phyloP scores from a whole-genome alignment of 805 yeast species.

The Cyberlindnera meyerae region DNA sequence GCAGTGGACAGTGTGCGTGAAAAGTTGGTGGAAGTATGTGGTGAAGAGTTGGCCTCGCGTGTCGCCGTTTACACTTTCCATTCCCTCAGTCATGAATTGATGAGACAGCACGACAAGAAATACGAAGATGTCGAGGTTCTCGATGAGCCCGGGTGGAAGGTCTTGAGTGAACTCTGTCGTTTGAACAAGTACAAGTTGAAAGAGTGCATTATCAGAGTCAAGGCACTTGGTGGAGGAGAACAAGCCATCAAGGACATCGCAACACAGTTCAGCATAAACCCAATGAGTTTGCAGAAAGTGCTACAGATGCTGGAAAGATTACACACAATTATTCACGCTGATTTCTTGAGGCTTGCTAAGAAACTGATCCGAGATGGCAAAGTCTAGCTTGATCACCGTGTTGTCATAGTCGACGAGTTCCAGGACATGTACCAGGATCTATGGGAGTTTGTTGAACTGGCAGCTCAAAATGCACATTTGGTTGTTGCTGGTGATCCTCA shows the following conservation, averaged over 20 bases:
- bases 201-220: constrained; percentile 4
- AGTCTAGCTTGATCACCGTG: constrained; percentile 27
- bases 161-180: constrained; percentile 21
- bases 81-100: constrained; percentile 48
- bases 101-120: constrained; percentile 32
- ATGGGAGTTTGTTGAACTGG: constrained; percentile 37
- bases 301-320: constrained; percentile 11
- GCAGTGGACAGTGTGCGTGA: constrained; percentile 47
- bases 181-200: constrained; percentile 11
- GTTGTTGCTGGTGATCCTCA: constrained; percentile 68
- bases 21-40: constrained; percentile 31
- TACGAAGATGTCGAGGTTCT: constrained; percentile 34
- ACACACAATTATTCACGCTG: constrained; percentile 19
- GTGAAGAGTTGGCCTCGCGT: constrained; percentile 32
- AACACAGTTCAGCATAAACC: not conserved
- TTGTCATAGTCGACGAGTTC: constrained; percentile 64
- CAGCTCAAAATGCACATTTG: constrained; percentile 43
- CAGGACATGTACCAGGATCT: constrained; percentile 61
- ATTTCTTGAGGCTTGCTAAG: constrained; percentile 27
- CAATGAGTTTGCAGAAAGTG: constrained; percentile 2
- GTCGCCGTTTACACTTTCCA: constrained; percentile 54
- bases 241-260: not conserved
- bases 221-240: not conserved
- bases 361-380: constrained; percentile 27
- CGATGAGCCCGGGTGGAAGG: constrained; percentile 53